phyloP scores from a whole-genome alignment of 306 rosid genomes.

The Chamaecrista fasciculata region DNA sequence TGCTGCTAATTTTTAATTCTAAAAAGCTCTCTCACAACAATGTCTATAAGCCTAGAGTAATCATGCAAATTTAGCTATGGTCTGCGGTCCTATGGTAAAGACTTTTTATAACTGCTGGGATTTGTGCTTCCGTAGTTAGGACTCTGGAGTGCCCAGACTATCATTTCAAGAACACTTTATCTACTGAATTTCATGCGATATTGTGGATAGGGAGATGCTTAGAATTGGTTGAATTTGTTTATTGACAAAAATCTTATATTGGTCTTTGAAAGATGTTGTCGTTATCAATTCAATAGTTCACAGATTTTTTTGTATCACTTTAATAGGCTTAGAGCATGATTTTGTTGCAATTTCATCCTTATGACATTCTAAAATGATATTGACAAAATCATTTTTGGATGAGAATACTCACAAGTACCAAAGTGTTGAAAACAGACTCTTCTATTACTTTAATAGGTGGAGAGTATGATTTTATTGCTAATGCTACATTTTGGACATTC shows the following conservation, averaged over 20 bases:
- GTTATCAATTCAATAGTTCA: background rate
- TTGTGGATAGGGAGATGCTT: background rate
- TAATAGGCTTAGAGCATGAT: background rate
- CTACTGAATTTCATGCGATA: background rate
- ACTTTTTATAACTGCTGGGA: background rate
- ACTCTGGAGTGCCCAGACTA: background rate
- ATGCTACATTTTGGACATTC: background rate
- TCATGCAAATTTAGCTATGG: background rate
- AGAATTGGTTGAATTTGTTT: background rate
- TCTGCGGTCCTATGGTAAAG: background rate
- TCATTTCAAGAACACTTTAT: background rate
- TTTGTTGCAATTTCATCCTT: background rate
- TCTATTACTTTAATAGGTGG: background rate
- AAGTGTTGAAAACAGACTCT: no score
- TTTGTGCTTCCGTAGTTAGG: background rate
- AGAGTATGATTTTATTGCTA: background rate
- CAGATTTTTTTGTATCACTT: background rate
- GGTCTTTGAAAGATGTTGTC: background rate
- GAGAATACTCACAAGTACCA: no score
- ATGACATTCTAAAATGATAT: background rate
- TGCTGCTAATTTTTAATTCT: background rate
- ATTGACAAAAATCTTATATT: background rate
- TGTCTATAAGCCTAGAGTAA: background rate
- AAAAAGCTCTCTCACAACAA: background rate
- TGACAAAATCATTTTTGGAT: no score